Conservation (phyloP, 805 yeast genomes). For the Pichia paraexigua region DNA sequence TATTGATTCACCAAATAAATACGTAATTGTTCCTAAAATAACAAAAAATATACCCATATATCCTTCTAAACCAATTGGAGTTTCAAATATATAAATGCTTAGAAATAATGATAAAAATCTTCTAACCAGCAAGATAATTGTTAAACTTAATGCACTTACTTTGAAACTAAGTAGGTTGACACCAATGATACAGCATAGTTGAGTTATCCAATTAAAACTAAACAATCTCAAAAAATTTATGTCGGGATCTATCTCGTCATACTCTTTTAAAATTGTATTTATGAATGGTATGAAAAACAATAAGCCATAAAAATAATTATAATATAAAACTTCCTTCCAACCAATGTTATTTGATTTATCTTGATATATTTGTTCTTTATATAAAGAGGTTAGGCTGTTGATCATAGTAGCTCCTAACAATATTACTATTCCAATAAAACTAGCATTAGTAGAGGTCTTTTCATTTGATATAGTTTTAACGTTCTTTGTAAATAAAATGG, state of each 20-base stretch:
- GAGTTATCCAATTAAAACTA: constrained; percentile 41
- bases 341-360: constrained; percentile 22
- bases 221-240: constrained; percentile 21
- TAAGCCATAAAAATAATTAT: constrained; percentile 46
- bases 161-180: constrained; percentile 54
- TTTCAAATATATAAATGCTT: constrained; percentile 47
- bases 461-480: background rate
- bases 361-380: constrained; percentile 47
- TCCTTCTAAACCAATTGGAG: constrained; percentile 31
- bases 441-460: background rate
- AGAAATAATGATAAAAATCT: constrained; percentile 53
- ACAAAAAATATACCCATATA: constrained; percentile 44
- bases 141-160: constrained; percentile 55
- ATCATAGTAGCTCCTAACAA: constrained; percentile 31
- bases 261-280: constrained; percentile 17
- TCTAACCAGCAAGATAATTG: constrained; percentile 51
- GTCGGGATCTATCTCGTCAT: background rate
- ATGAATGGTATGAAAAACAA: constrained; percentile 41
- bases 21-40: constrained; percentile 47
- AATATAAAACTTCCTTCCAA: constrained; percentile 63
- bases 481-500: constrained; percentile 34
- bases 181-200: constrained; percentile 57
- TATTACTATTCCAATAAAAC: constrained; percentile 5
- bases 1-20: constrained; percentile 16
- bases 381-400: constrained; percentile 23